Evolutionary conservation across 2,329 filamentous ascomycete species (phyloP).

Genomic region (Epichloe typhina): DNA sequence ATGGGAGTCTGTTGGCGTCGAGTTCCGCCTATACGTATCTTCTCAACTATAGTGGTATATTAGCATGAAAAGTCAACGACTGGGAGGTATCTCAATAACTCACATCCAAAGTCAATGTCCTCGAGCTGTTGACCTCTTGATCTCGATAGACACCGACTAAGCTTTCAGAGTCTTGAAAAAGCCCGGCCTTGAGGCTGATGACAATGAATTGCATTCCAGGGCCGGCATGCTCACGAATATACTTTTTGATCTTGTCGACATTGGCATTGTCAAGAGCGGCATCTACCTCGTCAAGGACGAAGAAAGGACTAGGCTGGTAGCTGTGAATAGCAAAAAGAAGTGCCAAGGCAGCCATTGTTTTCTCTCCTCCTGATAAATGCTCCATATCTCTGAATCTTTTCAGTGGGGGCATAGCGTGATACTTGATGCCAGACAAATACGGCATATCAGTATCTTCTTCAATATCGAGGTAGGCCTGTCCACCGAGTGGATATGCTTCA

Average conservation of each 20-base stretch:
- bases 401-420: conserved; percentile 95
- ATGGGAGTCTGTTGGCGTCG: background rate
- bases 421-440: conserved; percentile 91
- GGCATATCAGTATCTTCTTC: conserved; percentile 91
- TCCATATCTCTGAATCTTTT: conserved; percentile 99
- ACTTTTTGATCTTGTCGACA: conserved; percentile 89
- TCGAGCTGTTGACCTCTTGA: conserved; percentile 83
- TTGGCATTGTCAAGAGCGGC: conserved; percentile 97
- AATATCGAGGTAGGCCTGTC: conserved; percentile 77
- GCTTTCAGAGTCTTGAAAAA: conserved; percentile 95
- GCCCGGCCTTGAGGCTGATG: conserved; percentile 85
- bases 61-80: background rate
- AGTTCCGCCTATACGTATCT: conserved; percentile 18
- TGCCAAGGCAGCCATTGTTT: conserved; percentile 96
- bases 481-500: conserved; percentile 84
- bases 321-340: conserved; percentile 93
- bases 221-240: conserved; percentile 84
- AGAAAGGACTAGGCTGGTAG: conserved; percentile 92
- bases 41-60: conserved; percentile 15
- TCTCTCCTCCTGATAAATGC: conserved; percentile 90
- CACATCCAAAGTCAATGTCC: conserved; percentile 88
- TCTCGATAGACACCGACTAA: conserved; percentile 92
- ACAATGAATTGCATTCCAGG: conserved; percentile 99
- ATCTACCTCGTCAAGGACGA: conserved; percentile 95
- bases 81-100: conserved; percentile 30